These are phyloP conservation scores for Erodium texanum DNA, from an alignment of 441 rosid species.

Conservation along the genomic window DNA sequence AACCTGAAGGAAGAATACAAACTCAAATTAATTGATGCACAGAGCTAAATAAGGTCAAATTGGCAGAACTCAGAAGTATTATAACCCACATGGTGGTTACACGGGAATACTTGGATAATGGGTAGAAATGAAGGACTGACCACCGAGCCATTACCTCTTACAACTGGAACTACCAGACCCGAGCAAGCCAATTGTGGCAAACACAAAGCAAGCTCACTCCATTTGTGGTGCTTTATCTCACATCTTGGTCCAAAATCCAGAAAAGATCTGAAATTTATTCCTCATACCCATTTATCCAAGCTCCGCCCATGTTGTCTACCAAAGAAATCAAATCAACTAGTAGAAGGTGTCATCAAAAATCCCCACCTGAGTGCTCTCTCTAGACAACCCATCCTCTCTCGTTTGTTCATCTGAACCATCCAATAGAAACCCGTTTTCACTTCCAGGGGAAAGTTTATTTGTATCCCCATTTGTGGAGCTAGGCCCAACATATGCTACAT, in stretches of 20 bases:
- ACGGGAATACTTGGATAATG: slow-evolving; percentile 51
- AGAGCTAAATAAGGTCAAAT: slow-evolving; percentile 10
- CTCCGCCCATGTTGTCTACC: slow-evolving; percentile 48
- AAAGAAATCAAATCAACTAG: slow-evolving; percentile 38
- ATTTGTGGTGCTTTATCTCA: slow-evolving; percentile 33
- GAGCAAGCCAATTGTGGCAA: slow-evolving; percentile 44
- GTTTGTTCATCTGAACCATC: slow-evolving; percentile 45
- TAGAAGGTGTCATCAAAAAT: slow-evolving; percentile 33
- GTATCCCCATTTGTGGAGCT: slow-evolving; percentile 38
- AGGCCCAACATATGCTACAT: slow-evolving; percentile 50
- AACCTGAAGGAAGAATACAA: too few species aligned
- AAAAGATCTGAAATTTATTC: slow-evolving; percentile 37
- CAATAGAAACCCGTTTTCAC: slow-evolving; percentile 79
- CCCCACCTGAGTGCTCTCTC: too few species aligned
- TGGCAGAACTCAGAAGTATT: slow-evolving; percentile 5
- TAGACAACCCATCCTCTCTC: too few species aligned
- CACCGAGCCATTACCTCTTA: too few species aligned
- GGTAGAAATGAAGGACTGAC: slow-evolving; percentile 43
- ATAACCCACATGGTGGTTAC: not conserved
- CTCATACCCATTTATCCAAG: slow-evolving; percentile 65
- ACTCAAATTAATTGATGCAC: too few species aligned
- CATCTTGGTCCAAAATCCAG: slow-evolving; percentile 43
- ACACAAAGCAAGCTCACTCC: slow-evolving; percentile 44
- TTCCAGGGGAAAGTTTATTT: slow-evolving; percentile 38
- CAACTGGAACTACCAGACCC: slow-evolving; percentile 30